Conservation (phyloP, 768 basidiomycete species). For the Crassisporium funariophilum region DNA sequence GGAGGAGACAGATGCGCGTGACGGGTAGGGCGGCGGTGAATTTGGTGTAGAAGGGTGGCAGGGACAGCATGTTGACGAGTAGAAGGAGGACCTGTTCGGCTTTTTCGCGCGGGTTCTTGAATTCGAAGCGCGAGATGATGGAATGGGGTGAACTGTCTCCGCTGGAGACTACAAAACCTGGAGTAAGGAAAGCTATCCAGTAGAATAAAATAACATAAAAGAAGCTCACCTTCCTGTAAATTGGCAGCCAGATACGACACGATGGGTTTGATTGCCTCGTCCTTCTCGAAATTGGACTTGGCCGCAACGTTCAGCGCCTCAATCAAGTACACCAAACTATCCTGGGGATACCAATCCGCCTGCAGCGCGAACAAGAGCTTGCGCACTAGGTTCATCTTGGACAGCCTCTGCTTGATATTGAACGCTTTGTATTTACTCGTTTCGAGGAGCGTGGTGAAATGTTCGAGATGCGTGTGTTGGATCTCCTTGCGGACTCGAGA, state of each 20-base stretch:
- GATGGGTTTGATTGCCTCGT: conserved; percentile 81
- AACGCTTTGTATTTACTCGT: conserved; percentile 76
- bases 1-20: conserved; percentile 75
- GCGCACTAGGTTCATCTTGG: conserved; percentile 68
- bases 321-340: conserved; percentile 51
- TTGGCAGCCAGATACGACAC: conserved; percentile 86
- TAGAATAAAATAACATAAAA: conserved; percentile 9
- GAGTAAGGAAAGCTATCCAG: conserved; percentile 2
- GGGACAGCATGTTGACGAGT: conserved; percentile 62
- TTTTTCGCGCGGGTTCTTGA: conserved; percentile 49
- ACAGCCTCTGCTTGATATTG: conserved; percentile 73
- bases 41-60: conserved; percentile 60
- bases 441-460: conserved; percentile 75
- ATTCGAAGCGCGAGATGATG: conserved; percentile 56
- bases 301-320: conserved; percentile 64
- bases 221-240: conserved; percentile 60
- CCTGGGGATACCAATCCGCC: conserved; percentile 66
- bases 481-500: conserved; percentile 65
- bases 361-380: conserved; percentile 83
- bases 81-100: conserved; percentile 69
- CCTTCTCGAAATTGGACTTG: conserved; percentile 67
- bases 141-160: conserved; percentile 55
- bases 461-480: conserved; percentile 78
- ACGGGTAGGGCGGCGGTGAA: conserved; percentile 77
- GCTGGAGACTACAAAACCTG: conserved; percentile 8